These are phyloP conservation scores for Ophiocordyceps sinensis DNA, from an alignment of 2,329 filamentous ascomycete genomes.

Conservation along the genomic window DNA sequence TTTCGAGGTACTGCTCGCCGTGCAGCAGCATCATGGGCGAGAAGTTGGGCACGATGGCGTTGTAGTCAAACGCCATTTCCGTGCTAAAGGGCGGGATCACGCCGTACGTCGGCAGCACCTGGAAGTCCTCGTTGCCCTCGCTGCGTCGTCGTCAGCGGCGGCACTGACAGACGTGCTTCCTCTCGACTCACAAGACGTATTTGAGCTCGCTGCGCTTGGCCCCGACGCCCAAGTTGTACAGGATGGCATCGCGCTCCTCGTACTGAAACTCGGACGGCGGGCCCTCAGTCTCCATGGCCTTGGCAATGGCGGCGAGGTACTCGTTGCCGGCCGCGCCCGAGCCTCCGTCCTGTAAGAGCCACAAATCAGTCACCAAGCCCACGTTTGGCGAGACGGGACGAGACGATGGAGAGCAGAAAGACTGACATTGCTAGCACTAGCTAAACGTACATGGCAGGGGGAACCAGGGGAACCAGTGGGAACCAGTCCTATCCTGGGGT, in stretches of 20 bases:
- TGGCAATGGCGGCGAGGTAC: constrained; percentile 60
- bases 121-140: constrained; percentile 84
- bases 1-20: constrained; percentile 95
- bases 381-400: too few relatives aligned
- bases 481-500: not conserved
- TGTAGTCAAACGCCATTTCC: constrained; percentile 62
- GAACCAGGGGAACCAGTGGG: too few relatives aligned
- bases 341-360: constrained; percentile 8
- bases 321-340: constrained; percentile 35
- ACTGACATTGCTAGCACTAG: constrained; percentile 6
- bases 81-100: constrained; percentile 91
- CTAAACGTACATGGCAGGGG: constrained; percentile 6
- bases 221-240: constrained; percentile 91
- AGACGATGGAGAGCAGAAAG: not conserved
- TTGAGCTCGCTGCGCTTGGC: constrained; percentile 80
- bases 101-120: constrained; percentile 86
- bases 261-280: constrained; percentile 65
- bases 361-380: constrained; percentile 10
- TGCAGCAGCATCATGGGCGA: constrained; percentile 97
- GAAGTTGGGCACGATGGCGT: constrained; percentile 86
- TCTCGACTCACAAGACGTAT: constrained; percentile 52
- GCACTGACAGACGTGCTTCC: constrained; percentile 1
- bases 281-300: constrained; percentile 57
- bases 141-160: constrained; percentile 9
- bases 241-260: constrained; percentile 74